Evolutionary conservation across 306 rosid species (phyloP).

Genomic region (Cucumis melo): DNA sequence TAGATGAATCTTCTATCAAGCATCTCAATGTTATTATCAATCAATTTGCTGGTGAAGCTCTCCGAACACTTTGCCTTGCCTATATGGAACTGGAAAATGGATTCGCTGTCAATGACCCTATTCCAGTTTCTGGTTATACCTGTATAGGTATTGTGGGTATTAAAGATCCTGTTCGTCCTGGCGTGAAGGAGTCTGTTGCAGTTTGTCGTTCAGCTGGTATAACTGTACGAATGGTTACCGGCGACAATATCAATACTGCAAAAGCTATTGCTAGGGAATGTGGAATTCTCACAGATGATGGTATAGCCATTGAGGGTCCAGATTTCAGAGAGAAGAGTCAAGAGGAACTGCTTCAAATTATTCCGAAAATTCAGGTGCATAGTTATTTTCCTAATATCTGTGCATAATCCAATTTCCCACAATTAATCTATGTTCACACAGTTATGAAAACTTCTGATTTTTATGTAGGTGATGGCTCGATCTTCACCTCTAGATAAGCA

Average conservation of each 20-base stretch:
- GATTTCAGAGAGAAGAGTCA: conserved; percentile 68
- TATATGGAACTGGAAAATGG: conserved; percentile 60
- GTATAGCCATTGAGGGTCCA: conserved; percentile 96
- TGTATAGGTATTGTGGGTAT: conserved; percentile 87
- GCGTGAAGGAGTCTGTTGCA: conserved; percentile 94
- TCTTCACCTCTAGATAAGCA: conserved; percentile 96
- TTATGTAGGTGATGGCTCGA: conserved; percentile 81
- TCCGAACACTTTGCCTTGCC: conserved; percentile 88
- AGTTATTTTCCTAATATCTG: background rate
- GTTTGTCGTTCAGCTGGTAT: conserved; percentile 87
- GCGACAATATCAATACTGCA: conserved; percentile 86
- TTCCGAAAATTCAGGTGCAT: conserved; percentile 90
- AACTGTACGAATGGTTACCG: conserved; percentile 90
- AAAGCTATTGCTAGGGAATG: conserved; percentile 98
- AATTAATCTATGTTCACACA: conserved; percentile 3
- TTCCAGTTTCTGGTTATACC: conserved; percentile 73
- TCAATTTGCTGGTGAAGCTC: conserved; percentile 83
- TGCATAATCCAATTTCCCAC: conserved; percentile 1
- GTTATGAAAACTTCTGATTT: background rate
- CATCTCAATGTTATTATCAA: conserved; percentile 47
- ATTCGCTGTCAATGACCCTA: conserved; percentile 44
- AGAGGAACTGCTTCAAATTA: conserved; percentile 54
- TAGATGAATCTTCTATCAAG: conserved; percentile 50
- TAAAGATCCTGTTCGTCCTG: conserved; percentile 96
- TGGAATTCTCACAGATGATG: conserved; percentile 92